Percentiles rank a stretch among this genome's conserved stretches.
These are phyloP conservation scores for Penicillium crustosum DNA, from an alignment of 2,329 filamentous ascomycete species.

Conservation along the genomic window DNA sequence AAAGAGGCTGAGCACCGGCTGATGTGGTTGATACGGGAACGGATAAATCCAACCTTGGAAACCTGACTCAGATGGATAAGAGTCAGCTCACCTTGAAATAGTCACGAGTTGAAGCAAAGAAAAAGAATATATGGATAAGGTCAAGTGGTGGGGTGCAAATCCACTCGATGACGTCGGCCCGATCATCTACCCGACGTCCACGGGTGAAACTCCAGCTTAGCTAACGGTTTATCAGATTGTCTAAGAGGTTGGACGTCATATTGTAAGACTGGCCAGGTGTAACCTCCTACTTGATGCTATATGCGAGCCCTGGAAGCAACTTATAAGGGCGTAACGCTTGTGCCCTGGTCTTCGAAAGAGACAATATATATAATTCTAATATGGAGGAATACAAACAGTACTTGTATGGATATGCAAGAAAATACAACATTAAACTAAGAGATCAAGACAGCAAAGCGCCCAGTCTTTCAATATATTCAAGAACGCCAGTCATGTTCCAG, in stretches of 20 bases:
- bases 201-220: neutral
- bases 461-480: slow-evolving; percentile 20
- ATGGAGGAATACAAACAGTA: neutral
- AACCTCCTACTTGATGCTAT: neutral
- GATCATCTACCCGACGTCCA: slow-evolving; percentile 10
- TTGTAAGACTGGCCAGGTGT: neutral
- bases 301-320: neutral
- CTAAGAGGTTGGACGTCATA: neutral
- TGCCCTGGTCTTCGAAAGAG: neutral
- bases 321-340: no score
- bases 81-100: slow-evolving; percentile 11
- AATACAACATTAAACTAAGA: slow-evolving; percentile 4
- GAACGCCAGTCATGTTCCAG: slow-evolving; percentile 17
- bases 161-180: slow-evolving; percentile 29
- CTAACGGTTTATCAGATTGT: neutral
- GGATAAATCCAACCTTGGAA: slow-evolving; percentile 1
- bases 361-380: neutral
- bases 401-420: neutral
- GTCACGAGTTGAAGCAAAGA: slow-evolving; percentile 12
- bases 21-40: neutral
- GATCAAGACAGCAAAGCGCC: slow-evolving; percentile 1
- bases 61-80: slow-evolving; percentile 6
- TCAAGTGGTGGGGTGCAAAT: slow-evolving; percentile 19
- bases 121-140: neutral
- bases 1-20: slow-evolving; percentile 9